Conservation (phyloP, 352 stramenopile genomes). For the Pythium periplocum region DNA sequence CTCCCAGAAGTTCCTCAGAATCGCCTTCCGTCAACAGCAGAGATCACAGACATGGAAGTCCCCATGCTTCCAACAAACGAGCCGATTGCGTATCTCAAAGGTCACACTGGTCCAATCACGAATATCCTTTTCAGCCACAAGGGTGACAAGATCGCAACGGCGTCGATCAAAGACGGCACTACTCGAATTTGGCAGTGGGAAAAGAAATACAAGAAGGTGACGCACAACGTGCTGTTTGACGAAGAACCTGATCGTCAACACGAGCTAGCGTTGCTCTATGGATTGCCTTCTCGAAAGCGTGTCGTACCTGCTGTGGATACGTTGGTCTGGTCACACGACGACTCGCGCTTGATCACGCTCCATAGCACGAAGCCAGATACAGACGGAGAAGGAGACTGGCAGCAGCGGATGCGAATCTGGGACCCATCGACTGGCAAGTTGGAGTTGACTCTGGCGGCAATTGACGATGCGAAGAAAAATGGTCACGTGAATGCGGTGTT, state of each 20-base stretch:
- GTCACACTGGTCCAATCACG: conserved; percentile 84
- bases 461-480: conserved; percentile 21
- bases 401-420: conserved; percentile 33
- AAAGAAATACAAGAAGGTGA: conserved; percentile 27
- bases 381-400: conserved; percentile 19
- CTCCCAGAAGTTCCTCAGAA: conserved; percentile 13
- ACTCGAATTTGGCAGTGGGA: conserved; percentile 29
- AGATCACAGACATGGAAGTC: conserved; percentile 8
- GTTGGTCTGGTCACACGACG: conserved; percentile 27
- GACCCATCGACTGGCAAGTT: conserved; percentile 23
- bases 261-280: conserved; percentile 18
- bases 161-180: conserved; percentile 85
- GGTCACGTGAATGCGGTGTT: conserved; percentile 44
- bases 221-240: conserved; percentile 16
- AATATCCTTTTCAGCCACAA: conserved; percentile 83
- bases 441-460: conserved; percentile 23
- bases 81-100: conserved; percentile 41
- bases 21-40: conserved; percentile 10
- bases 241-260: conserved; percentile 19
- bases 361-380: conserved; percentile 35
- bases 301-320: conserved; percentile 25
- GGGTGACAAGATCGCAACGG: conserved; percentile 84
- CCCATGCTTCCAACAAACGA: conserved; percentile 14
- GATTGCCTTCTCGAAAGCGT: conserved; percentile 14
- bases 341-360: conserved; percentile 27